These are phyloP conservation scores for Globisporangium sylvaticum DNA, from an alignment of 352 stramenopile genomes.

Conservation along the genomic window DNA sequence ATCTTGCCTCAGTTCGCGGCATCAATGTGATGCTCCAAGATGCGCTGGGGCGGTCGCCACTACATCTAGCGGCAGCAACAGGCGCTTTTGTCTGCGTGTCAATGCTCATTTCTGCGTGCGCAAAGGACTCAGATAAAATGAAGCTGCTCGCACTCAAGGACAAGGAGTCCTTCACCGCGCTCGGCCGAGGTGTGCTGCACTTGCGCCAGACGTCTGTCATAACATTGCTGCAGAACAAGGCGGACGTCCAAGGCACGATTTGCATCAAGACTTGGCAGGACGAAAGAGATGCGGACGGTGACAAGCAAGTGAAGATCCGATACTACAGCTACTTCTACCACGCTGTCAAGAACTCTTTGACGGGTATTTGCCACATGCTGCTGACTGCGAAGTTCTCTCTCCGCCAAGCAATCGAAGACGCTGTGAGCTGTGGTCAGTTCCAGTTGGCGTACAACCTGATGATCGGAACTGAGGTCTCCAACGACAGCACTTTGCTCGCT, in stretches of 20 bases:
- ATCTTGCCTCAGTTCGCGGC: conserved; percentile 45
- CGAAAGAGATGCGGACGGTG: conserved; percentile 1
- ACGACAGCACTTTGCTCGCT: conserved; percentile 30
- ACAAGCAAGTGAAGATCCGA: conserved; percentile 20
- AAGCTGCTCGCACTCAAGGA: conserved; percentile 36
- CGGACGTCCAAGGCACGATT: conserved; percentile 48
- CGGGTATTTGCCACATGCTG: conserved; percentile 76
- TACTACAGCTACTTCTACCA: conserved; percentile 72
- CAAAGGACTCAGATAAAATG: conserved; percentile 22
- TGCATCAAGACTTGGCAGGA: conserved; percentile 21
- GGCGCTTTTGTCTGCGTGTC: conserved; percentile 74
- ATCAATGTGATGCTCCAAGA: conserved; percentile 41
- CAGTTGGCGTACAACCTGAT: conserved; percentile 71
- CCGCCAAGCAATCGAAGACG: conserved; percentile 72
- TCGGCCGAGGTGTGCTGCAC: conserved; percentile 52
- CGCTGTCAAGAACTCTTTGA: conserved; percentile 61
- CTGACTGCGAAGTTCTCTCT: conserved; percentile 67
- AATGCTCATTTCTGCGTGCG: conserved; percentile 38
- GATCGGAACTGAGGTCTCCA: conserved; percentile 45
- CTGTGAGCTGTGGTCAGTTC: conserved; percentile 62
- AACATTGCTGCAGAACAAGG: conserved; percentile 63
- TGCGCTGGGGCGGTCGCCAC: conserved; percentile 42
- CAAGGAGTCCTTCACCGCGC: conserved; percentile 41
- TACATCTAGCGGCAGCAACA: conserved; percentile 69
- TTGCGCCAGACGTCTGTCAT: conserved; percentile 72